Evolutionary conservation across 140 eudicot species (phyloP).

Genomic region (Senecio squalidus): DNA sequence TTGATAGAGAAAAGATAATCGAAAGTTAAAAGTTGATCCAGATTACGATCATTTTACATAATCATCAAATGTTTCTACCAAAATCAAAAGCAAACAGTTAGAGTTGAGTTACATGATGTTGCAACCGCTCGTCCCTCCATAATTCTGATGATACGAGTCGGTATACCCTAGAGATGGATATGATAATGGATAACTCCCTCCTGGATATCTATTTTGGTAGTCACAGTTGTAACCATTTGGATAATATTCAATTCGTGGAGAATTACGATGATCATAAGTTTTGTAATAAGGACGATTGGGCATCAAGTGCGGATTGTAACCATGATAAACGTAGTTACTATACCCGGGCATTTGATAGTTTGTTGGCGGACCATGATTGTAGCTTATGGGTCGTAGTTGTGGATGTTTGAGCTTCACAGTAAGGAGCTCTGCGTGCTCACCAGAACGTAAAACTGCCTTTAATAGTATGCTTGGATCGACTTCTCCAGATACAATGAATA

Average conservation of each 20-base stretch:
- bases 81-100: background rate
- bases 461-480: constrained; percentile 41
- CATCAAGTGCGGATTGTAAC: constrained; percentile 1
- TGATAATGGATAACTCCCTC: constrained; percentile 21
- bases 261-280: background rate
- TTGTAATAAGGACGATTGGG: constrained; percentile 11
- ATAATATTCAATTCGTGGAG: background rate
- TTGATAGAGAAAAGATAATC: constrained; percentile 31
- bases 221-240: background rate
- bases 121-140: constrained; percentile 11
- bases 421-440: constrained; percentile 31
- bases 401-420: constrained; percentile 31
- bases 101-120: constrained; percentile 23
- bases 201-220: constrained; percentile 8
- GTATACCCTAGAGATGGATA: constrained; percentile 15
- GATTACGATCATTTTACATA: no score
- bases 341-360: constrained; percentile 1
- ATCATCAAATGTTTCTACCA: background rate
- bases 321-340: no score
- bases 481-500: constrained; percentile 12
- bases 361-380: background rate
- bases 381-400: background rate
- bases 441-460: constrained; percentile 28
- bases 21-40: constrained; percentile 23
- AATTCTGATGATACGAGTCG: constrained; percentile 7